A percentile compares a stretch with the other conserved stretches of the same genome.
phyloP scores from a whole-genome alignment of 192 early-diverging fungal genomes.

The Rhizophlyctis rosea region DNA sequence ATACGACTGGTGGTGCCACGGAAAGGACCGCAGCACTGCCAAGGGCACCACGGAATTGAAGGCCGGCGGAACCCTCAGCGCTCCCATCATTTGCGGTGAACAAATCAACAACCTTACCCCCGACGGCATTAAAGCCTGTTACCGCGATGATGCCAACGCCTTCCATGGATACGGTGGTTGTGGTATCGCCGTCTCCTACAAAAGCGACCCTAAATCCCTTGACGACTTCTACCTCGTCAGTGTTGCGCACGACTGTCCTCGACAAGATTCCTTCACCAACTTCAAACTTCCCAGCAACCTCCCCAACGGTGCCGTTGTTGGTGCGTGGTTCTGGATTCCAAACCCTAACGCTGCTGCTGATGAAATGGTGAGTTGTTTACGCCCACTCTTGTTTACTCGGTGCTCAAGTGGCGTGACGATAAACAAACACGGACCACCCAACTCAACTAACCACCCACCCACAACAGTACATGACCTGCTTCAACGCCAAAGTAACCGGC shows the following conservation, averaged over 20 bases:
- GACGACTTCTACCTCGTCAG: slow-evolving; percentile 18
- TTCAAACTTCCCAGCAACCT: slow-evolving; percentile 32
- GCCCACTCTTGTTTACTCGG: too few relatives aligned
- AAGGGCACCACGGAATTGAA: background rate
- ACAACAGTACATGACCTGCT: slow-evolving; percentile 38
- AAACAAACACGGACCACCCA: too few relatives aligned
- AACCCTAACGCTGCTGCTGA: slow-evolving; percentile 8
- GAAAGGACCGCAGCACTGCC: background rate
- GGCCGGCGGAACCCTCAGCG: background rate
- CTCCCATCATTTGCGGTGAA: too few relatives aligned
- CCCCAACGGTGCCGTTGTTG: slow-evolving; percentile 22
- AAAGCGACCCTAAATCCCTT: slow-evolving; percentile 1
- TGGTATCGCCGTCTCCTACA: slow-evolving; percentile 22
- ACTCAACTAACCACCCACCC: too few relatives aligned
- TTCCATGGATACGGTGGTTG: slow-evolving; percentile 25
- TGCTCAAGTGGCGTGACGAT: too few relatives aligned
- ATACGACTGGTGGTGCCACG: background rate
- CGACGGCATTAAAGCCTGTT: too few relatives aligned
- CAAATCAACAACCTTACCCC: too few relatives aligned
- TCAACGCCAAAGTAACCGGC: slow-evolving; percentile 16
- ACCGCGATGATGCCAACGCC: slow-evolving; percentile 8
- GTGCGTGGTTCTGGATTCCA: slow-evolving; percentile 29
- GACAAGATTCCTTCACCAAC: slow-evolving; percentile 6
- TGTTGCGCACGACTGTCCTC: slow-evolving; percentile 15
- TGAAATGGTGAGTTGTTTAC: too few relatives aligned